phyloP scores from a whole-genome alignment of 1,139 yeast species.

The Suhomyces chickasaworum region DNA sequence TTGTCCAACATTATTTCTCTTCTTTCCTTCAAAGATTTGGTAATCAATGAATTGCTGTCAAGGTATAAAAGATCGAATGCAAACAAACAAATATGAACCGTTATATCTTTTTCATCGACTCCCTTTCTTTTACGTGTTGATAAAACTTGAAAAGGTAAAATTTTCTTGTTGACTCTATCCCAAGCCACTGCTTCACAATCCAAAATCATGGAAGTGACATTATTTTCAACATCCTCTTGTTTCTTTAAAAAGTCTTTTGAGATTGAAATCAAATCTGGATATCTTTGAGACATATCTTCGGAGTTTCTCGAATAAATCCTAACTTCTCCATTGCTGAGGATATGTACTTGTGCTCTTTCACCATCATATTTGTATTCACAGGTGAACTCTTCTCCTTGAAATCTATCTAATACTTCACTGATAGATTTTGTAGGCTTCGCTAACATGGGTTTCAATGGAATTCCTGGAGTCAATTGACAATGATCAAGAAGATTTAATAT shows the following conservation, averaged over 20 bases:
- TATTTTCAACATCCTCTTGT: constrained; percentile 26
- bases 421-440: constrained; percentile 97
- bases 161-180: constrained; percentile 74
- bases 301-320: constrained; percentile 89
- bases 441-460: constrained; percentile 95
- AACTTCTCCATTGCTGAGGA: constrained; percentile 65
- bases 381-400: constrained; percentile 82
- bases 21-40: constrained; percentile 70
- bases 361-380: constrained; percentile 98
- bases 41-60: constrained; percentile 71
- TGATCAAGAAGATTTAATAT: constrained; percentile 63
- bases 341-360: constrained; percentile 94
- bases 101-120: constrained; percentile 82
- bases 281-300: constrained; percentile 94
- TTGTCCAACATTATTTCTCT: constrained; percentile 59
- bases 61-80: constrained; percentile 83
- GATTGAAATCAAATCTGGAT: constrained; percentile 82
- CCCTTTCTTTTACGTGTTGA: constrained; percentile 94
- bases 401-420: constrained; percentile 84
- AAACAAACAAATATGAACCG: constrained; percentile 87
- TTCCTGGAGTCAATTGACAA: constrained; percentile 83
- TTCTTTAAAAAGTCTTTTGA: constrained; percentile 59
- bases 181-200: constrained; percentile 99
- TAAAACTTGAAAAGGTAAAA: constrained; percentile 88
- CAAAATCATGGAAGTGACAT: constrained; percentile 56